A percentile compares a stretch with the other conserved stretches of the same genome.
Evolutionary conservation across 306 rosid species (phyloP).

Genomic region (Glycine soja): DNA sequence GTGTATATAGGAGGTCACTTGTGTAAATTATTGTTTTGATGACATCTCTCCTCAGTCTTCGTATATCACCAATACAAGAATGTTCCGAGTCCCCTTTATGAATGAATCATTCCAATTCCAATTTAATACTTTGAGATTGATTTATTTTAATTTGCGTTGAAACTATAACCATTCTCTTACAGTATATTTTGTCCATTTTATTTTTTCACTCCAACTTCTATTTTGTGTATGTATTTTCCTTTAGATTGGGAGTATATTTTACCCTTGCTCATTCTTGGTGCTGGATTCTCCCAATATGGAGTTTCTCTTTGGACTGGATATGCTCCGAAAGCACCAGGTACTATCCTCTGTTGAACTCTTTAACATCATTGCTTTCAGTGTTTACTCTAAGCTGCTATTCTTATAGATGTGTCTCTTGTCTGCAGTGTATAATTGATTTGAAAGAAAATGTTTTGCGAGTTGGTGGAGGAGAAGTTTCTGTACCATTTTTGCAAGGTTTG

Average conservation of each 20-base stretch:
- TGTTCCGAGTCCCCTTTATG: background rate
- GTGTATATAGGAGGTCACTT: slow-evolving; percentile 5
- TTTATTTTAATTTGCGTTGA: slow-evolving; percentile 23
- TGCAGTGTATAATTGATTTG: slow-evolving; percentile 70
- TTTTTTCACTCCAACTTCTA: slow-evolving; percentile 14
- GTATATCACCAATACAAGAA: background rate
- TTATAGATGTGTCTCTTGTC: slow-evolving; percentile 40
- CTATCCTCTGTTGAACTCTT: slow-evolving; percentile 24
- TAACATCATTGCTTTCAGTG: slow-evolving; percentile 9
- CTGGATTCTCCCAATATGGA: slow-evolving; percentile 94
- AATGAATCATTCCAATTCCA: background rate
- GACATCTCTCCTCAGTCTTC: background rate
- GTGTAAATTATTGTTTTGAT: background rate
- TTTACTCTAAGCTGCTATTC: slow-evolving; percentile 37
- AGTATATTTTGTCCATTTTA: background rate
- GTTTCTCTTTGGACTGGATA: slow-evolving; percentile 94
- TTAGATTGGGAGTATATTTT: slow-evolving; percentile 87
- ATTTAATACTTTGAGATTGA: slow-evolving; percentile 25
- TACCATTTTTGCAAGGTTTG: slow-evolving; percentile 88
- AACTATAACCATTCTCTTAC: slow-evolving; percentile 9
- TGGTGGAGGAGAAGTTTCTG: slow-evolving; percentile 95
- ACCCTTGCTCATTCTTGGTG: slow-evolving; percentile 90
- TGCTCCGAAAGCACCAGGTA: slow-evolving; percentile 99
- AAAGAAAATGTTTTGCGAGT: slow-evolving; percentile 88
- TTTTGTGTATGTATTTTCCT: slow-evolving; percentile 29